phyloP scores from a whole-genome alignment of 768 basidiomycete genomes.

The Holtermanniella nyarrowii region DNA sequence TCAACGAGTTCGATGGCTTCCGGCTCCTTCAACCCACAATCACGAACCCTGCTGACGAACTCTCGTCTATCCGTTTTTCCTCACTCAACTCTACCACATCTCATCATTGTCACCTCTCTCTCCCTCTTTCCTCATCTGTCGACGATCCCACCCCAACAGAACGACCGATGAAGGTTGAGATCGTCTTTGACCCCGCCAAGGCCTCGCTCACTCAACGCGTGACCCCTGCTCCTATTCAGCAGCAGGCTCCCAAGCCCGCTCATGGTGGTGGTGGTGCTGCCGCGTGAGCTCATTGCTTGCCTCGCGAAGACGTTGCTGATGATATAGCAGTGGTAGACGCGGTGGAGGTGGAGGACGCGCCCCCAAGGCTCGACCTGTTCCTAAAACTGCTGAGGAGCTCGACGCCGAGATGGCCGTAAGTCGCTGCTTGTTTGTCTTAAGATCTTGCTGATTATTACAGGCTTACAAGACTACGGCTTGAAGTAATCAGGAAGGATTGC shows the following conservation, averaged over 20 bases:
- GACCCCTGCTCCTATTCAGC: slow-evolving; percentile 53
- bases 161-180: slow-evolving; percentile 98
- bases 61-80: too few relatives aligned
- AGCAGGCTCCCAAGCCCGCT: slow-evolving; percentile 11
- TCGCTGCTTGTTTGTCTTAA: background rate
- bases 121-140: slow-evolving; percentile 1
- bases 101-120: slow-evolving; percentile 3
- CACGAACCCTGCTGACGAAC: too few relatives aligned
- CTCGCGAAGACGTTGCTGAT: background rate
- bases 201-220: slow-evolving; percentile 71
- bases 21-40: too few relatives aligned
- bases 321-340: slow-evolving; percentile 41
- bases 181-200: slow-evolving; percentile 72
- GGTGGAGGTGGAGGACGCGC: slow-evolving; percentile 37
- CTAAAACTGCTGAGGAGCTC: slow-evolving; percentile 76
- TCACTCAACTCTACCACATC: too few relatives aligned
- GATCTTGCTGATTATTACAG: slow-evolving; percentile 4
- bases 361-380: slow-evolving; percentile 22
- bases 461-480: slow-evolving; percentile 21
- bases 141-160: slow-evolving; percentile 46
- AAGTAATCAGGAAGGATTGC: background rate
- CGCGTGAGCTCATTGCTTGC: background rate
- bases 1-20: too few relatives aligned
- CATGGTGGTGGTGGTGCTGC: slow-evolving; percentile 10
- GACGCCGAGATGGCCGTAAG: slow-evolving; percentile 97